Percentiles rank a stretch among this genome's conserved stretches.
phyloP scores from a whole-genome alignment of 2,329 filamentous ascomycete species.

The Hymenoscyphus fraxineus region DNA sequence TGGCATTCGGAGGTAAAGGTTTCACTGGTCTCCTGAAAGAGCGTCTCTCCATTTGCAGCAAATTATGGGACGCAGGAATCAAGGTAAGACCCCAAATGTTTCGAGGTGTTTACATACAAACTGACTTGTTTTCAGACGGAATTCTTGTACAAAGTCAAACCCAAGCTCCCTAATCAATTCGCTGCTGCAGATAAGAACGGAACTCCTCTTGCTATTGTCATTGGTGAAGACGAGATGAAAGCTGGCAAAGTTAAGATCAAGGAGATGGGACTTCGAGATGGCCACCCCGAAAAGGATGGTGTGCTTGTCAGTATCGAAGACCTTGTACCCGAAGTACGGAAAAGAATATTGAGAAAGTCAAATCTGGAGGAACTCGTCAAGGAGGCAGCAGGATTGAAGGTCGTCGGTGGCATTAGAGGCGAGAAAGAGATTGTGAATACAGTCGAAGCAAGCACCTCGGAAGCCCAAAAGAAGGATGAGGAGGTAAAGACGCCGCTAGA shows the following conservation, averaged over 20 bases:
- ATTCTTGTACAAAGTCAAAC: slow-evolving; percentile 85
- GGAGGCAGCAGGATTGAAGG: slow-evolving; percentile 31
- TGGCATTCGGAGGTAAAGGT: slow-evolving; percentile 87
- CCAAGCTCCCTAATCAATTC: slow-evolving; percentile 85
- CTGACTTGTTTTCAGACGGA: slow-evolving; percentile 56
- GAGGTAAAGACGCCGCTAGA: background rate
- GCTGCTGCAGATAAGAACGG: slow-evolving; percentile 78
- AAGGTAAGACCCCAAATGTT: slow-evolving; percentile 51
- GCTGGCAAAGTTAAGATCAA: slow-evolving; percentile 85
- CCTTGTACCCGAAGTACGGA: slow-evolving; percentile 61
- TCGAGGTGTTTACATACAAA: background rate
- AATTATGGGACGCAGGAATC: slow-evolving; percentile 82
- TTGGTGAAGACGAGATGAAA: slow-evolving; percentile 86
- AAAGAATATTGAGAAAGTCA: slow-evolving; percentile 40
- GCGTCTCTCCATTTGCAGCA: slow-evolving; percentile 74
- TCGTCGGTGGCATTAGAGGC: slow-evolving; percentile 32
- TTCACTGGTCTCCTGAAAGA: slow-evolving; percentile 78
- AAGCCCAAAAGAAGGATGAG: slow-evolving; percentile 1
- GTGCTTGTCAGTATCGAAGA: slow-evolving; percentile 64
- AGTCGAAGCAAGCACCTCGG: background rate
- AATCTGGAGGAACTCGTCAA: slow-evolving; percentile 30
- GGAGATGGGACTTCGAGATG: slow-evolving; percentile 73
- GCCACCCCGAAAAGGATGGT: slow-evolving; percentile 87
- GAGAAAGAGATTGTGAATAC: slow-evolving; percentile 20
- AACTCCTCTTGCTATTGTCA: slow-evolving; percentile 80